Conservation (phyloP, 306 rosid species). For the Albizia julibrissin region DNA sequence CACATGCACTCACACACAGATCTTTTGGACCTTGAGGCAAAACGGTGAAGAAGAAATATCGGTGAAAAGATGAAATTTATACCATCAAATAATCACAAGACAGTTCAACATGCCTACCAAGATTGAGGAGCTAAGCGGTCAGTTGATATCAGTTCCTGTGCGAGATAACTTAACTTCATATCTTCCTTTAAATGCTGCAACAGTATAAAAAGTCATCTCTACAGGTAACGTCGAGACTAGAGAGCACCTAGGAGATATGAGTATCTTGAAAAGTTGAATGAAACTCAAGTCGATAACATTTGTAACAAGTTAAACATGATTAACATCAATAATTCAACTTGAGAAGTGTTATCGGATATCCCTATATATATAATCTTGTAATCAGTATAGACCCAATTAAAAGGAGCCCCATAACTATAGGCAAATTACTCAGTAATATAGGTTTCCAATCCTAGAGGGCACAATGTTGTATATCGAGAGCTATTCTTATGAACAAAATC, state of each 20-base stretch:
- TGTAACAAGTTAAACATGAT: not conserved
- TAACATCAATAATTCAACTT: not conserved
- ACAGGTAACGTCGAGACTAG: not conserved
- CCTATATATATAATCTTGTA: not conserved
- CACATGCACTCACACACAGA: not conserved
- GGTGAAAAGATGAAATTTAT: slow-evolving; percentile 5
- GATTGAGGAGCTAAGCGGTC: slow-evolving; percentile 98
- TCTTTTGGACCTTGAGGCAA: slow-evolving; percentile 8
- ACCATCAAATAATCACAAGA: slow-evolving; percentile 33
- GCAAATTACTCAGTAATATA: not conserved
- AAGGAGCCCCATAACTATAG: not conserved
- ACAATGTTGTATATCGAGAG: not conserved
- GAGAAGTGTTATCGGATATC: not conserved
- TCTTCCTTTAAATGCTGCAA: slow-evolving; percentile 99
- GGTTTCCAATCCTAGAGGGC: not conserved
- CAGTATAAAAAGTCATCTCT: slow-evolving; percentile 18
- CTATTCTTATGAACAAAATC: not conserved
- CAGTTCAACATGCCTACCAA: slow-evolving; percentile 69
- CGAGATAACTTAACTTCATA: slow-evolving; percentile 94
- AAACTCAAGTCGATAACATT: not conserved
- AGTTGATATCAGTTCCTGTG: slow-evolving; percentile 85
- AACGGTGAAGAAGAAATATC: slow-evolving; percentile 3
- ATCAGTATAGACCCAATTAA: not conserved
- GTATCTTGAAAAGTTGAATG: not conserved
- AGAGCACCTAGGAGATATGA: not conserved